Base-by-base conservation (phyloP, 176 grass and related monocot genomes). In the Triticum dicoccoides region DNA sequence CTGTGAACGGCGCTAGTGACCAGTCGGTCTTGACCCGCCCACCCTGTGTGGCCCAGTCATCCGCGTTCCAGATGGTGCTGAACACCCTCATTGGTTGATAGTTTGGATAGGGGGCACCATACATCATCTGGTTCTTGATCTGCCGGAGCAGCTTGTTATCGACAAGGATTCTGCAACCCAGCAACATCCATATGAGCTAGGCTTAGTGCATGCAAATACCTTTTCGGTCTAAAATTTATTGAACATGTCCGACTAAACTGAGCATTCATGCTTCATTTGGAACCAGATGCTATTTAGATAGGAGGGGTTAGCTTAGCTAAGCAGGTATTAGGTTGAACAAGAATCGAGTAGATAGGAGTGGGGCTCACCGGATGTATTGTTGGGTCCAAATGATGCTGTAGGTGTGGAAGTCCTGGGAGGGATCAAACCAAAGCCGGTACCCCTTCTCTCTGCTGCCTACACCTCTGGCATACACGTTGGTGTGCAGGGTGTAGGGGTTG, bases 351-450 rank as follows among this genome's bases (percentile, higher is more conserved):
- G 24, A 29, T 59, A 30, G 42, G 73, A 76, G 44, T 29, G 82
- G 29, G 75, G 65, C 94, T 94, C 78, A 97, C 94, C 87, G 72
- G 54, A 91, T 87, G 59, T 69, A 81, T 8, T 73, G 56, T 62
- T 74, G 78, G 35, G 78, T 92, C 94, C 89, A 94, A 45, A 94
- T 82, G 82, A 94, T 88, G 75, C 83, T 86, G 76, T 97, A 97
- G 65, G 80, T 93, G 82, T 97, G 94, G 87, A 90, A 97, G 78
- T 89, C 91, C 59, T 76, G 66, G 68, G 94, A 90, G 24, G 94
- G 91, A 78, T 97, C 91, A 82, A 97, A 97, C 83, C 86, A 86
- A 17, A 97, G 89, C 24, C 83, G 79, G 89, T 88, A 93, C 62
- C 87, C 89, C 89, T 88, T 83, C 89, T 93, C 94, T 73, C 85